Conservation (phyloP, 2,329 filamentous ascomycete species). For the Clonostachys byssicola region DNA sequence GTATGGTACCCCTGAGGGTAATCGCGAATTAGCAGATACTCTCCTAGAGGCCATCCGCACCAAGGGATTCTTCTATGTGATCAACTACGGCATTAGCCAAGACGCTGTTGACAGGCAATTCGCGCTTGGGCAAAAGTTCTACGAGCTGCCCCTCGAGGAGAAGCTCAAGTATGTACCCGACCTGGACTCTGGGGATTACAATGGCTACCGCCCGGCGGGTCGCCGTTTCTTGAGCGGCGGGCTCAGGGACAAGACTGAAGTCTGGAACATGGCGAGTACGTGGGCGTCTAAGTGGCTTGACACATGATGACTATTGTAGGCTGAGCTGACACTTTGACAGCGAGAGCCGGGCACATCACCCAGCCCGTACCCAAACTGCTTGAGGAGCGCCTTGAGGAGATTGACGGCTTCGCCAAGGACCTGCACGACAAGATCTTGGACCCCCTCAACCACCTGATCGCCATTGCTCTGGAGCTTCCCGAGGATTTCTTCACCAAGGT, state of each 20-base stretch:
- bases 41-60: constrained; percentile 25
- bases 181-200: constrained; percentile 48
- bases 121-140: constrained; percentile 51
- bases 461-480: constrained; percentile 55
- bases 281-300: not conserved
- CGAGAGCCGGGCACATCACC: constrained; percentile 19
- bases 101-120: constrained; percentile 56
- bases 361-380: constrained; percentile 35
- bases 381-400: constrained; percentile 43
- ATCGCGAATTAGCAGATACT: constrained; percentile 15
- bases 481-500: constrained; percentile 48
- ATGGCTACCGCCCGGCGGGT: constrained; percentile 48
- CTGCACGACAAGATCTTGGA: constrained; percentile 50
- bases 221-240: constrained; percentile 23
- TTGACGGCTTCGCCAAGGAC: constrained; percentile 49
- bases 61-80: constrained; percentile 53
- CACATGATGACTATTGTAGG: not conserved
- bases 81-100: constrained; percentile 56
- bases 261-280: constrained; percentile 31
- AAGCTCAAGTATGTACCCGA: constrained; percentile 51
- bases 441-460: constrained; percentile 54
- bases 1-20: constrained; percentile 23
- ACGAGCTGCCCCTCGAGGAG: constrained; percentile 48
- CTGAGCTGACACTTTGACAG: constrained; percentile 5
- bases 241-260: constrained; percentile 30